Percentiles rank a stretch among this genome's conserved stretches.
These are phyloP conservation scores for Mycotypha africana DNA, from an alignment of 371 early-diverging fungal species.

Conservation along the genomic window DNA sequence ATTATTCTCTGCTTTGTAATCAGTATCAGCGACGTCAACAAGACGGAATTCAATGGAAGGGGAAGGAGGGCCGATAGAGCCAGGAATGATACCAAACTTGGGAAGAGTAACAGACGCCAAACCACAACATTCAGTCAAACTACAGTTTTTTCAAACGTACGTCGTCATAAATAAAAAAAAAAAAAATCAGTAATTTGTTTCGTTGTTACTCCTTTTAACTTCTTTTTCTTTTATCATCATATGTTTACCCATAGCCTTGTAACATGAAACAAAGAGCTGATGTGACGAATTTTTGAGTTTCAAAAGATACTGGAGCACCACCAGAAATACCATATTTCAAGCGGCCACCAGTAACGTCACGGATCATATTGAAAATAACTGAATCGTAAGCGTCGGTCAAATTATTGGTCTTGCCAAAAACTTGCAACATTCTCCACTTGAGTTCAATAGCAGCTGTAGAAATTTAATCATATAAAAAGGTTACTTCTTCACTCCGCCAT, in stretches of 20 bases:
- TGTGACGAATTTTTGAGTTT: slow-evolving; percentile 82
- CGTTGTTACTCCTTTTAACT: no score
- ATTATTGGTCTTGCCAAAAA: slow-evolving; percentile 50
- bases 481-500: no score
- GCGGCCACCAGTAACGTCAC: slow-evolving; percentile 82
- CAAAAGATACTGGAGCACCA: slow-evolving; percentile 85
- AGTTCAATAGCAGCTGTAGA: slow-evolving; percentile 60
- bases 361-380: slow-evolving; percentile 75
- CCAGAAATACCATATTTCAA: slow-evolving; percentile 83
- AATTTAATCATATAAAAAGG: not conserved
- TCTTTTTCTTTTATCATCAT: no score
- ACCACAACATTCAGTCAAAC: slow-evolving; percentile 54
- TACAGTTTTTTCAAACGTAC: slow-evolving; percentile 1
- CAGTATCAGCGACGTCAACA: slow-evolving; percentile 75
- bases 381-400: slow-evolving; percentile 69
- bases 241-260: slow-evolving; percentile 68
- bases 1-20: slow-evolving; percentile 66
- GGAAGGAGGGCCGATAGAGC: slow-evolving; percentile 71
- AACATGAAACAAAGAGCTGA: slow-evolving; percentile 70
- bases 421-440: slow-evolving; percentile 63
- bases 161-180: not conserved
- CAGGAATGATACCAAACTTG: slow-evolving; percentile 35
- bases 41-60: slow-evolving; percentile 78
- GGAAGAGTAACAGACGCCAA: slow-evolving; percentile 48
- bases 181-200: no score